Base-by-base conservation (phyloP, 2,329 filamentous ascomycete species). In the Cladophialophora psammophila region DNA sequence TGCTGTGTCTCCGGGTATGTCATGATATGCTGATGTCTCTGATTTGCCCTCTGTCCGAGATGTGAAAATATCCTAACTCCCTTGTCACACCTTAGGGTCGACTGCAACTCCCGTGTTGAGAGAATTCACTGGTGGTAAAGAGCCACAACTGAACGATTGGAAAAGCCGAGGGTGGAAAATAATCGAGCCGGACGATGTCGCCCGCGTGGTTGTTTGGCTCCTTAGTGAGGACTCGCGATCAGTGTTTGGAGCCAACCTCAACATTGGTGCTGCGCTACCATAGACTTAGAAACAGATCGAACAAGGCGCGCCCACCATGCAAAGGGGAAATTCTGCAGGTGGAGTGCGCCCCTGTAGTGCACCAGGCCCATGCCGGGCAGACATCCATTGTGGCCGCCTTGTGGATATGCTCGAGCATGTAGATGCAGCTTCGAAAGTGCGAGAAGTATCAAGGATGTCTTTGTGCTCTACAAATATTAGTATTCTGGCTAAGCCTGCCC, bases 191-290 rank as follows among this genome's bases (percentile, higher is more conserved):
- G 38, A 45, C 38, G 38, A 45, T 13, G 40, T 60, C 58, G 58
- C 61, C n/a, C n/a, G 52, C 18, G 52, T 57, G 15, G 34, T 57
- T 9, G 54, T 42, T 5, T 58, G 61, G 61, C 61, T 64, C 26
- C 53, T 64, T 15, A 64, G 61, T 32, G 53, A 64, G n/a, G 52
- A 64, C 38, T 64, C 61, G 26, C 26, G 50, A 31, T 31, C 50
- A 3, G 50, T 59, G 38, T 40, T 31, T 18, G 56, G 36, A 26
- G 34, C 38, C 35, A 40, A 59, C 36, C 5, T 59, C 50, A 40
- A 36, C 18, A 20, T 36, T 59, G 32, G 56, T 5, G 20, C 35
- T 8, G 56, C 34, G 36, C n/a, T 35, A 31, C 35, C 56, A n/a
- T 54, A 54, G 50, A 54, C 40, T 40, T 40, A 13, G 36, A 13